These are phyloP conservation scores for Saccharomycopsis sp. DNA, from an alignment of 805 yeast genomes.

Conservation along the genomic window DNA sequence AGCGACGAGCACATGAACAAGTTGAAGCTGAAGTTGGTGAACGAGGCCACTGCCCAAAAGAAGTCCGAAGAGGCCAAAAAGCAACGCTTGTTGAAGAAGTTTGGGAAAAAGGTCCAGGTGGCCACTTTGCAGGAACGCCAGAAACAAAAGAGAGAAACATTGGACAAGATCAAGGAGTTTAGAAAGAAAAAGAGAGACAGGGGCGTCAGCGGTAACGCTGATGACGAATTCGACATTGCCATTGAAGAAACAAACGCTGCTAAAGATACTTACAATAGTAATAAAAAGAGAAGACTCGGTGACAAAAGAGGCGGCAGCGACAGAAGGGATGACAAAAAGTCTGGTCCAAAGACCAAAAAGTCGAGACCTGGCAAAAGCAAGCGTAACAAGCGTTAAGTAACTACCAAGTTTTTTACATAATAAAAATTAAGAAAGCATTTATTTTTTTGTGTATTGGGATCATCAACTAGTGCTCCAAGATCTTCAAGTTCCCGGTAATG, in stretches of 20 bases:
- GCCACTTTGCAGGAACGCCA: conserved; percentile 91
- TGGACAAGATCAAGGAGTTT: conserved; percentile 84
- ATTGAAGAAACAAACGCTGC: conserved; percentile 81
- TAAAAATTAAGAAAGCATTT: background rate
- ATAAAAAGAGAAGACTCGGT: conserved; percentile 7
- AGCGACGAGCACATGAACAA: conserved; percentile 97
- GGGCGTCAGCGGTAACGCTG: conserved; percentile 35
- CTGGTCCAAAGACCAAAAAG: background rate
- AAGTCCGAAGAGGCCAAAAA: conserved; percentile 82
- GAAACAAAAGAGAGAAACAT: conserved; percentile 81
- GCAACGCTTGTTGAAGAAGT: conserved; percentile 91
- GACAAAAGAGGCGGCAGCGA: conserved; percentile 5
- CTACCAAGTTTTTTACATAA: background rate
- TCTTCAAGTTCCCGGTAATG: conserved; percentile 91
- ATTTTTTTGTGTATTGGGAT: background rate
- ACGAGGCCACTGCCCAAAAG: conserved; percentile 42
- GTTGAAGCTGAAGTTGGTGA: conserved; percentile 68
- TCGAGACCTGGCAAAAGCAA: conserved; percentile 21
- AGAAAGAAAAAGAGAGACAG: conserved; percentile 64
- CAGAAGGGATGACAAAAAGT: too few relatives aligned
- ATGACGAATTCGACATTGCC: conserved; percentile 71
- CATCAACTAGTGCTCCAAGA: conserved; percentile 84
- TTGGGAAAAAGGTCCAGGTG: conserved; percentile 93
- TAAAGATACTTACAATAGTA: conserved; percentile 33
- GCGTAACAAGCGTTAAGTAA: conserved; percentile 5